A percentile compares a stretch with the other conserved stretches of the same genome.
These are phyloP conservation scores for Penicillium nordicum DNA, from an alignment of 2,329 filamentous ascomycete genomes.

Conservation along the genomic window DNA sequence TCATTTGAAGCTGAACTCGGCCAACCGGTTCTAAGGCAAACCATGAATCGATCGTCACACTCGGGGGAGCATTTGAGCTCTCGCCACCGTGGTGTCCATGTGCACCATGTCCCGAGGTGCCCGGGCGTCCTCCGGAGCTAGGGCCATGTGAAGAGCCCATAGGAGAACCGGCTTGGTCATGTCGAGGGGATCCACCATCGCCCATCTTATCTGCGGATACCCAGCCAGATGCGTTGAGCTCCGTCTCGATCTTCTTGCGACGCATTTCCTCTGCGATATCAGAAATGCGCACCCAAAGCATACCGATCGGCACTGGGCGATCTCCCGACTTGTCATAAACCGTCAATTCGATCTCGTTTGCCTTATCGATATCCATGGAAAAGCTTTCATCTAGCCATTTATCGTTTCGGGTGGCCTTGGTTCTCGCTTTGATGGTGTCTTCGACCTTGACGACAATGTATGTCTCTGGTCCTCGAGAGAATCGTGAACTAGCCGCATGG, in stretches of 20 bases:
- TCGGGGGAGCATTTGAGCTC: constrained; percentile 30
- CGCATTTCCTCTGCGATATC: constrained; percentile 98
- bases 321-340: constrained; percentile 95
- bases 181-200: constrained; percentile 49
- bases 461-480: constrained; percentile 87
- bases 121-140: constrained; percentile 24
- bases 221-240: constrained; percentile 93
- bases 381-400: constrained; percentile 90
- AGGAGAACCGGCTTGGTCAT: constrained; percentile 55
- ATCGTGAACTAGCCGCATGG: constrained; percentile 77
- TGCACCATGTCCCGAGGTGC: constrained; percentile 19
- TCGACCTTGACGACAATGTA: constrained; percentile 97
- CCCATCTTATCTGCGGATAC: constrained; percentile 96
- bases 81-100: constrained; percentile 32
- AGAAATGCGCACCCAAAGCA: constrained; percentile 94
- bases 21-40: constrained; percentile 95
- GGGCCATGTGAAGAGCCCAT: constrained; percentile 34
- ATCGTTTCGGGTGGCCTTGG: constrained; percentile 78
- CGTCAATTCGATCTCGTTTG: constrained; percentile 95
- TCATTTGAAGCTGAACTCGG: constrained; percentile 84
- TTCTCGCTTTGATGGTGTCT: constrained; percentile 85
- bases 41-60: constrained; percentile 75
- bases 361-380: constrained; percentile 92
- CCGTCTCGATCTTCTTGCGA: constrained; percentile 92
- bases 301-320: constrained; percentile 84